These are phyloP conservation scores for Mycosphaerella sp. DNA, from an alignment of 2,329 filamentous ascomycete species.

Conservation along the genomic window DNA sequence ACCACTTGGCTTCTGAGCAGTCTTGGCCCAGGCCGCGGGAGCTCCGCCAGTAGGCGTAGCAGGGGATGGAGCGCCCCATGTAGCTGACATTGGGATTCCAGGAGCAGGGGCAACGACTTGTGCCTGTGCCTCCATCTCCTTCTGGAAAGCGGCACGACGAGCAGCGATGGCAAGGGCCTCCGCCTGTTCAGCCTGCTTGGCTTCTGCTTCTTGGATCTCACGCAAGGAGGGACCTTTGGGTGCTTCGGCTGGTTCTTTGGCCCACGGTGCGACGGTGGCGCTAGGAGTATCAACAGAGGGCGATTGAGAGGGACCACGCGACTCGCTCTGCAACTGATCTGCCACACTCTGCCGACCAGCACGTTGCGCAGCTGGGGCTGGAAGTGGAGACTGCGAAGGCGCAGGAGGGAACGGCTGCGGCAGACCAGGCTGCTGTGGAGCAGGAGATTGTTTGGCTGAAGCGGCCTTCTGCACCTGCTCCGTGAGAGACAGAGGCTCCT, in stretches of 20 bases:
- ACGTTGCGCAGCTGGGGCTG: slow-evolving; percentile 82
- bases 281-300: slow-evolving; percentile 59
- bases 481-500: slow-evolving; percentile 61
- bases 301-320: slow-evolving; percentile 70
- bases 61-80: slow-evolving; percentile 75
- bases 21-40: slow-evolving; percentile 60
- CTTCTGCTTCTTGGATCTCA: slow-evolving; percentile 94
- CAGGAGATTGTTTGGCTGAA: slow-evolving; percentile 53
- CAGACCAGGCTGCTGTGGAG: slow-evolving; percentile 51
- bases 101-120: slow-evolving; percentile 49
- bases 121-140: slow-evolving; percentile 63
- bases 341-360: slow-evolving; percentile 71
- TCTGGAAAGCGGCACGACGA: slow-evolving; percentile 71
- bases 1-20: slow-evolving; percentile 47
- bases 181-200: slow-evolving; percentile 81
- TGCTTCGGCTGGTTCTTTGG: slow-evolving; percentile 66
- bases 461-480: slow-evolving; percentile 77
- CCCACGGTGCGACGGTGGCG: slow-evolving; percentile 86
- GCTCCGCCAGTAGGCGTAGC: slow-evolving; percentile 48
- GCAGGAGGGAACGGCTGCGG: slow-evolving; percentile 70
- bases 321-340: slow-evolving; percentile 59
- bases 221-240: slow-evolving; percentile 86
- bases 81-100: slow-evolving; percentile 79
- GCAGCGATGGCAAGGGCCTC: slow-evolving; percentile 74
- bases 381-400: slow-evolving; percentile 71